A percentile compares a stretch with the other conserved stretches of the same genome.
phyloP scores from a whole-genome alignment of 2,329 filamentous ascomycete species.

The Phialocephala subalpina region DNA sequence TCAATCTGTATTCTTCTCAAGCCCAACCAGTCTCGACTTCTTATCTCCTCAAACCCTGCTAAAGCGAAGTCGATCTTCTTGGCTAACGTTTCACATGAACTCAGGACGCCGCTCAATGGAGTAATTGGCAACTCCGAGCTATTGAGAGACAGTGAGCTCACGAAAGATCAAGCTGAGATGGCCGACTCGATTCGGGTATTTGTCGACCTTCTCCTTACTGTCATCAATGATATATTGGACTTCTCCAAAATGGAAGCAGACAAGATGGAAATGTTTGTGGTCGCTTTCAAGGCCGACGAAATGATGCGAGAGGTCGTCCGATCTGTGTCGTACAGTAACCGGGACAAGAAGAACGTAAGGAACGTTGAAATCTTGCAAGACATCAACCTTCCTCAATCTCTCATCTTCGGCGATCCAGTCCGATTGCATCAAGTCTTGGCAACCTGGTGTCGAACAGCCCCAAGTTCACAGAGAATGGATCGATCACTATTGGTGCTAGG shows the following conservation, averaged over 20 bases:
- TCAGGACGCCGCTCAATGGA: slow-evolving; percentile 84
- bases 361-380: slow-evolving; percentile 73
- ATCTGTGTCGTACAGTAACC: slow-evolving; percentile 71
- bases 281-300: slow-evolving; percentile 72
- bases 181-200: slow-evolving; percentile 89
- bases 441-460: slow-evolving; percentile 93
- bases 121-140: slow-evolving; percentile 91
- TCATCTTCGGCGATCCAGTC: slow-evolving; percentile 74
- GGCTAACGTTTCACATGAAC: slow-evolving; percentile 81
- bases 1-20: no score
- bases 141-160: slow-evolving; percentile 76
- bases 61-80: slow-evolving; percentile 85
- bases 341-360: slow-evolving; percentile 67
- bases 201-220: slow-evolving; percentile 85
- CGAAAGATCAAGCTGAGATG: slow-evolving; percentile 82
- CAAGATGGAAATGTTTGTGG: slow-evolving; percentile 82
- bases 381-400: slow-evolving; percentile 71
- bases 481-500: slow-evolving; percentile 82
- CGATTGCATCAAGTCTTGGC: slow-evolving; percentile 72
- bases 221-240: slow-evolving; percentile 96
- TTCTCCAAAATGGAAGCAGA: slow-evolving; percentile 94
- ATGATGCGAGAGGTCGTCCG: slow-evolving; percentile 72
- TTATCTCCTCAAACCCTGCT: no score
- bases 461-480: slow-evolving; percentile 90
- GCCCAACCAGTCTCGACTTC: no score